phyloP scores from a whole-genome alignment of 371 early-diverging fungal genomes.

The Gilbertella persicaria region DNA sequence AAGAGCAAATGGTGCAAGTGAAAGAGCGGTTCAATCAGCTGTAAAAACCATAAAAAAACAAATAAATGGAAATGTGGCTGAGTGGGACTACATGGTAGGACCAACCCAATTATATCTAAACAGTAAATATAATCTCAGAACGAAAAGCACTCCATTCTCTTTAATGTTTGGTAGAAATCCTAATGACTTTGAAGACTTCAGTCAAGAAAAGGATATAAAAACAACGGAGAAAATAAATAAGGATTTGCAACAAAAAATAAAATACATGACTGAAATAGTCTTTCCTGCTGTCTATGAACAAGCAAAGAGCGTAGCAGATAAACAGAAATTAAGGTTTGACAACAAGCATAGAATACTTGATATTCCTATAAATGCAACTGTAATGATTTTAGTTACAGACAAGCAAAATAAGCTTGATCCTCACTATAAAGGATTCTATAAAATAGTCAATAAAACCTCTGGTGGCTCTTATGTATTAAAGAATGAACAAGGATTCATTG shows the following conservation, averaged over 20 bases:
- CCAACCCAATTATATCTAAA: slow-evolving; percentile 22
- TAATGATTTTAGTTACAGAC: not conserved
- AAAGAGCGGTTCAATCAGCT: slow-evolving; percentile 24
- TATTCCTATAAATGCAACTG: not conserved
- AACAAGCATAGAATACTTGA: not conserved
- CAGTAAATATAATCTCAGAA: slow-evolving; percentile 5
- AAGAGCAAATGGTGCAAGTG: slow-evolving; percentile 27
- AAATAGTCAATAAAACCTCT: not conserved
- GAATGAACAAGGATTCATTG: not conserved
- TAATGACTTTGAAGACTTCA: slow-evolving; percentile 15
- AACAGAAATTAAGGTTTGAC: not conserved
- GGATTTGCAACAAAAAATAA: not conserved
- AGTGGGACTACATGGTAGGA: slow-evolving; percentile 27
- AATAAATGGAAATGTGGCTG: slow-evolving; percentile 9
- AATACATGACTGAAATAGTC: not conserved
- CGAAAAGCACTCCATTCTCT: slow-evolving; percentile 11
- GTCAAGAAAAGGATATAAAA: not conserved
- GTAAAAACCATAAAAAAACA: slow-evolving; percentile 15
- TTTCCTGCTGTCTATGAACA: not conserved
- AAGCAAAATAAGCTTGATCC: not conserved
- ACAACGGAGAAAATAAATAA: not conserved
- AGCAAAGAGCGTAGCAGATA: too few species aligned
- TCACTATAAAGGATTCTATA: not conserved
- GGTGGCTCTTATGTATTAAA: not conserved
- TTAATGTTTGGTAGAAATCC: slow-evolving; percentile 16